A percentile compares a stretch with the other conserved stretches of the same genome.
These are phyloP conservation scores for Leishmania braziliensis DNA, from an alignment of 208 protist species.

Conservation along the genomic window DNA sequence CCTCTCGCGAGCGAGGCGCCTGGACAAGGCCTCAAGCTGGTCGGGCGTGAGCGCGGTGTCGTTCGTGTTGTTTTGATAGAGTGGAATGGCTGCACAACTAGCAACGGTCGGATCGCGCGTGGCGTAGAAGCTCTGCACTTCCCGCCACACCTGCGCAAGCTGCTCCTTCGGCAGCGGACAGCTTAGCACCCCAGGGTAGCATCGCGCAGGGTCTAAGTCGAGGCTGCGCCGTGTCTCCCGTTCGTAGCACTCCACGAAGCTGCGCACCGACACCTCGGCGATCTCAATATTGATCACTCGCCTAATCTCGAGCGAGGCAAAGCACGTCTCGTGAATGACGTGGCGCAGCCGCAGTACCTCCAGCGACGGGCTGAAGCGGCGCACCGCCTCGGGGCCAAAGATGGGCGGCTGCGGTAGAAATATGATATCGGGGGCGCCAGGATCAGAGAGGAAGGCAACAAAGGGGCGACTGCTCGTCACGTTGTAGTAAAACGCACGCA, in stretches of 20 bases:
- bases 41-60: constrained; percentile 31
- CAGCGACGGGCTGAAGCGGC: constrained; percentile 42
- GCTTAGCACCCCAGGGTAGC: constrained; percentile 45
- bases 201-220: constrained; percentile 33
- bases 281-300: constrained; percentile 47
- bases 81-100: constrained; percentile 47
- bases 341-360: constrained; percentile 37
- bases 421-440: constrained; percentile 52
- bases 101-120: constrained; percentile 27
- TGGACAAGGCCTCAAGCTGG: constrained; percentile 35
- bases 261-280: constrained; percentile 26
- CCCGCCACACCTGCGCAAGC: constrained; percentile 58
- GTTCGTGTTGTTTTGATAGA: constrained; percentile 44
- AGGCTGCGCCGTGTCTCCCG: constrained; percentile 34
- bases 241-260: constrained; percentile 38
- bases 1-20: constrained; percentile 40
- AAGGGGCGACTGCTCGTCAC: constrained; percentile 43
- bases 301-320: constrained; percentile 50
- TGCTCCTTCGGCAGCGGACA: constrained; percentile 69
- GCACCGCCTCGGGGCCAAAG: constrained; percentile 41
- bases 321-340: constrained; percentile 59
- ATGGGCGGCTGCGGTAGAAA: constrained; percentile 65
- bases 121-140: constrained; percentile 43
- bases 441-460: constrained; percentile 58
- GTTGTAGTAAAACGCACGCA: constrained; percentile 62